Conservation (phyloP, 371 early-diverging fungal genomes). For the Mortierella sp. region DNA sequence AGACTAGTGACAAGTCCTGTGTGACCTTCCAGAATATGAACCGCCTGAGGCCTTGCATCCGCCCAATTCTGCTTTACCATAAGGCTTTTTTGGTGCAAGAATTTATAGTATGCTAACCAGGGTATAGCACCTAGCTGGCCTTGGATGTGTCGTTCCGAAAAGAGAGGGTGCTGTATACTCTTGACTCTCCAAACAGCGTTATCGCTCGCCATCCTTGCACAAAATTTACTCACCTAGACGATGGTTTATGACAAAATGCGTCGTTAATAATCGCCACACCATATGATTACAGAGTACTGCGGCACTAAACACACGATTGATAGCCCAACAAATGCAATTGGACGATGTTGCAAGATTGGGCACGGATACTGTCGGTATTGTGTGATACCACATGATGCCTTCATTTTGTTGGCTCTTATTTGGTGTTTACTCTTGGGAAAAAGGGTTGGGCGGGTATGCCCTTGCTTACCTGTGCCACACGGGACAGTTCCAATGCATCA, state of each 20-base stretch:
- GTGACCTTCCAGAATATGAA: slow-evolving; percentile 50
- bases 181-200: slow-evolving; percentile 41
- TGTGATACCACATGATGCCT: slow-evolving; percentile 17
- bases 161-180: slow-evolving; percentile 38
- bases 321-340: neutral
- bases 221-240: slow-evolving; percentile 25
- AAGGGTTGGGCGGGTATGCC: neutral
- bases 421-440: slow-evolving; percentile 8
- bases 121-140: slow-evolving; percentile 15
- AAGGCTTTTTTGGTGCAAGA: slow-evolving; percentile 26
- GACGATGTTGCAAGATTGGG: neutral
- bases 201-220: slow-evolving; percentile 26
- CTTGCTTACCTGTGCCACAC: slow-evolving; percentile 47
- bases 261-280: neutral
- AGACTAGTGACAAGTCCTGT: slow-evolving; percentile 41
- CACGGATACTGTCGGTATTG: slow-evolving; percentile 14
- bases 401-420: neutral
- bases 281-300: neutral
- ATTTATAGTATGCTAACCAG: slow-evolving; percentile 44
- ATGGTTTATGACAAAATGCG: neutral
- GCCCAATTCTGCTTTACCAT: slow-evolving; percentile 41
- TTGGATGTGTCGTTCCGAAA: slow-evolving; percentile 24
- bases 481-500: slow-evolving; percentile 41
- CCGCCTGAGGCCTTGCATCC: slow-evolving; percentile 38
- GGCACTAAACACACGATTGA: neutral